These are phyloP conservation scores for Juncus effusus DNA, from an alignment of 176 grass and related monocot species.

Conservation along the genomic window DNA sequence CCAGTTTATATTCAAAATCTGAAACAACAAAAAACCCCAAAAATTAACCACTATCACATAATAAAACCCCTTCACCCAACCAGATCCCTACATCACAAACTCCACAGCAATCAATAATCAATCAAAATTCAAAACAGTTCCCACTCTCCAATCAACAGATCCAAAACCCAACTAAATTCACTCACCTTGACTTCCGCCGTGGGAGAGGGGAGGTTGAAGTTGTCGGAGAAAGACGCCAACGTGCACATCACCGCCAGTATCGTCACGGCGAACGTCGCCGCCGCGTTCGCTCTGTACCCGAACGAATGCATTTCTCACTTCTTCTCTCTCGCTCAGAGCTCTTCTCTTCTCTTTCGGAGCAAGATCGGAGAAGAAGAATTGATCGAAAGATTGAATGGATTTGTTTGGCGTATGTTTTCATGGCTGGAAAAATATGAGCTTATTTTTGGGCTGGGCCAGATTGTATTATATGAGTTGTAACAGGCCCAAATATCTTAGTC, in stretches of 20 bases:
- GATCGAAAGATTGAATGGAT: too few species aligned
- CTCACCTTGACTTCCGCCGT: slow-evolving; percentile 78
- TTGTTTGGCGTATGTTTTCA: too few species aligned
- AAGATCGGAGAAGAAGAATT: too few species aligned
- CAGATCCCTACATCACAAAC: not conserved
- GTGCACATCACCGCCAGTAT: slow-evolving; percentile 91
- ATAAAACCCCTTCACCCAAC: not conserved
- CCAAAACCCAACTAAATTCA: not conserved
- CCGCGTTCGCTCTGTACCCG: slow-evolving; percentile 79
- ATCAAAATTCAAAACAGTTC: not conserved
- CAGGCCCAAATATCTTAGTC: too few species aligned
- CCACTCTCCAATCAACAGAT: not conserved
- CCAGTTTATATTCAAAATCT: slow-evolving; percentile 98
- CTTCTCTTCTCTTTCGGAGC: too few species aligned
- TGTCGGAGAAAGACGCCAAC: slow-evolving; percentile 87
- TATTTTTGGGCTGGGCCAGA: too few species aligned
- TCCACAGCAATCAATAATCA: slow-evolving; percentile 4
- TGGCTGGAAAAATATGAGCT: too few species aligned
- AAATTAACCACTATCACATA: not conserved
- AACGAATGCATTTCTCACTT: slow-evolving; percentile 70
- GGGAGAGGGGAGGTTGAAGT: slow-evolving; percentile 62
- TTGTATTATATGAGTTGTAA: too few species aligned
- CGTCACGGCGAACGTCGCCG: slow-evolving; percentile 77
- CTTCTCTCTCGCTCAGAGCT: slow-evolving; percentile 3
- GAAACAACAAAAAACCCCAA: not conserved